Evolutionary conservation across 139 green algal genomes (phyloP).

Genomic region (Volvox africanus): DNA sequence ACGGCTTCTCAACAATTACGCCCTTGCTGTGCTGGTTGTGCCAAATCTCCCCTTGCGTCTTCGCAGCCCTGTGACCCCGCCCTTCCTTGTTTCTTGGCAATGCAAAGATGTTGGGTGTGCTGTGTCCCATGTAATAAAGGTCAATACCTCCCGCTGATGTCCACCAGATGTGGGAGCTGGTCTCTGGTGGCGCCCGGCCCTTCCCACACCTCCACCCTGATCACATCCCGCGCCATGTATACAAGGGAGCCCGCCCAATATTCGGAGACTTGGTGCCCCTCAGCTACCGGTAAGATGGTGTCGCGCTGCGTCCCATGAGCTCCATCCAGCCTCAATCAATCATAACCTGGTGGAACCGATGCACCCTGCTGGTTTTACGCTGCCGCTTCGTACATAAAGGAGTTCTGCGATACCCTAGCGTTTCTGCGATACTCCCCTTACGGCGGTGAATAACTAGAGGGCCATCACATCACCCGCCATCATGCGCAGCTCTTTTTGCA

Average conservation of each 20-base stretch:
- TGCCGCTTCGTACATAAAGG: neutral
- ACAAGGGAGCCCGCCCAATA: conserved; percentile 10
- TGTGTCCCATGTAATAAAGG: no score
- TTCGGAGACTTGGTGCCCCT: neutral
- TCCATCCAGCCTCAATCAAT: no score
- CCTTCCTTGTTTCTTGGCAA: no score
- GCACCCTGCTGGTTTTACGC: neutral
- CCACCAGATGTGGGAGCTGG: conserved; percentile 38
- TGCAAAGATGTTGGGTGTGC: no score
- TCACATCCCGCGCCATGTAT: conserved; percentile 21
- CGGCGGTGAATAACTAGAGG: neutral
- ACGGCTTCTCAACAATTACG: no score
- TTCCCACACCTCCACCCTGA: conserved; percentile 29
- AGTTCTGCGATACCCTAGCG: no score
- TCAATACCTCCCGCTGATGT: no score
- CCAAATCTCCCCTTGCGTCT: no score
- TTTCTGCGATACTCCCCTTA: neutral
- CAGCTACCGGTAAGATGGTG: neutral
- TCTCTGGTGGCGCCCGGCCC: conserved; percentile 15
- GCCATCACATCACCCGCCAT: neutral
- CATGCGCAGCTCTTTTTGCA: no score
- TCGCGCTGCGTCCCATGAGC: no score
- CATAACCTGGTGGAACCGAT: neutral
- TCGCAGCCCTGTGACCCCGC: no score
- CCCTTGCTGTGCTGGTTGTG: no score